These are phyloP conservation scores for Vitellaria paradoxa DNA, from an alignment of 179 eudicot species.

Conservation along the genomic window DNA sequence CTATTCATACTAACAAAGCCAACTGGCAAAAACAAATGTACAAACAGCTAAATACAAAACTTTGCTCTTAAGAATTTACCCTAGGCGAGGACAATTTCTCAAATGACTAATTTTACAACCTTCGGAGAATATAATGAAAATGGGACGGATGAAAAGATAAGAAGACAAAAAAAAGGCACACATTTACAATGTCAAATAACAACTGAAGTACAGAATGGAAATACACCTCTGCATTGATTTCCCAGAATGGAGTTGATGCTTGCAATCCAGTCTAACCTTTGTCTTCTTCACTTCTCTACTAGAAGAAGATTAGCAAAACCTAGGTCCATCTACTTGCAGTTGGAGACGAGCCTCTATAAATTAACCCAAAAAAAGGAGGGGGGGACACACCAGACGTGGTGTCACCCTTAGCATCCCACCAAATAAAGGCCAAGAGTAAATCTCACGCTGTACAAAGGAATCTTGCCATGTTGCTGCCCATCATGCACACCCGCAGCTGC, in stretches of 20 bases:
- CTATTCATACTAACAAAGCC: no score
- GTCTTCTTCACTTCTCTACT: neutral
- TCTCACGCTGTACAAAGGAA: slow-evolving; percentile 15
- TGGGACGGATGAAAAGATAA: neutral
- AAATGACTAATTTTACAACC: slow-evolving; percentile 15
- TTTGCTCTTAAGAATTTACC: no score
- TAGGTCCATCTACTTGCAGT: neutral
- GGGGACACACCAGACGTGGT: no score
- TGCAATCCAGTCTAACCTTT: neutral
- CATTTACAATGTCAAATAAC: neutral
- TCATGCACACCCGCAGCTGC: slow-evolving; percentile 10
- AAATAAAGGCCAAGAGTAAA: slow-evolving; percentile 13
- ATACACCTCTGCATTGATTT: no score
- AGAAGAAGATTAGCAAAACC: neutral
- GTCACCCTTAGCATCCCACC: neutral
- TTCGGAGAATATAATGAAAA: neutral
- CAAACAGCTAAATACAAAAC: no score
- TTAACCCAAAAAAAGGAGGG: no score
- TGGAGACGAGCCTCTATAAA: neutral
- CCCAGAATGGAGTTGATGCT: neutral
- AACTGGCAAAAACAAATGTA: no score
- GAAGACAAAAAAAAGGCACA: neutral
- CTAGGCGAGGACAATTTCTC: neutral
- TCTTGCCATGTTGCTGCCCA: neutral
- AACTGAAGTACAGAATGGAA: neutral